phyloP scores from a whole-genome alignment of 2,329 filamentous ascomycete species.

The Zymoseptoria passerinii region DNA sequence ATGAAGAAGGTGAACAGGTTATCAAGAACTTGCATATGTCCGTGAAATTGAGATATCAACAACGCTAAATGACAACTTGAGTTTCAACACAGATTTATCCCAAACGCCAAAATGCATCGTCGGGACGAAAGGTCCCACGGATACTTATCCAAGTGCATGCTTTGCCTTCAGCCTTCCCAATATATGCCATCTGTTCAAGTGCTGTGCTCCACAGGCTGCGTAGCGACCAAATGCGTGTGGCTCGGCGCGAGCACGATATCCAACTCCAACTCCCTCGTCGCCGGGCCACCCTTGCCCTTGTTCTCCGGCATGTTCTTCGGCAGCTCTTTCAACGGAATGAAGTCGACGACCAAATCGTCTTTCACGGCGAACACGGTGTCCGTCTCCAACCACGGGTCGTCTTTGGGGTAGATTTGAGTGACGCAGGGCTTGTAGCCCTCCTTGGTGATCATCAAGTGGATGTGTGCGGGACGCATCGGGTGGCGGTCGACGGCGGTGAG shows the following conservation, averaged over 20 bases:
- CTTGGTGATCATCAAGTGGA: conserved; percentile 35
- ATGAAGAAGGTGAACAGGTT: no score
- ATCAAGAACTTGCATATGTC: neutral
- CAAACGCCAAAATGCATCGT: neutral
- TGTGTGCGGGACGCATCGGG: conserved; percentile 54
- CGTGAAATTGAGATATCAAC: neutral
- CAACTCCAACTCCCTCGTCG: conserved; percentile 47
- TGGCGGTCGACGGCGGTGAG: conserved; percentile 49
- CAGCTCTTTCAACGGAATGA: conserved; percentile 43
- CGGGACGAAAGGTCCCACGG: neutral
- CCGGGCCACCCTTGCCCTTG: conserved; percentile 25
- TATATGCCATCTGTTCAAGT: neutral
- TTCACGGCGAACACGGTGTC: conserved; percentile 57
- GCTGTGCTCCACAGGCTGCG: neutral
- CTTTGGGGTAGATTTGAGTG: conserved; percentile 42
- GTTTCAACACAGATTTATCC: neutral
- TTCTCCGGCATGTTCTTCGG: conserved; percentile 42
- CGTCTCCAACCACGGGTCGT: conserved; percentile 50
- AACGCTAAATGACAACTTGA: neutral
- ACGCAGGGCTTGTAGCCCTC: conserved; percentile 18
- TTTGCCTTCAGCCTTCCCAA: no score
- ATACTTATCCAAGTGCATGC: neutral
- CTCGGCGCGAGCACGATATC: conserved; percentile 49
- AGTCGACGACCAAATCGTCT: conserved; percentile 51
- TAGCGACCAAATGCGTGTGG: conserved; percentile 7